phyloP scores from a whole-genome alignment of 2,329 filamentous ascomycete species.

The Phoma sp. region DNA sequence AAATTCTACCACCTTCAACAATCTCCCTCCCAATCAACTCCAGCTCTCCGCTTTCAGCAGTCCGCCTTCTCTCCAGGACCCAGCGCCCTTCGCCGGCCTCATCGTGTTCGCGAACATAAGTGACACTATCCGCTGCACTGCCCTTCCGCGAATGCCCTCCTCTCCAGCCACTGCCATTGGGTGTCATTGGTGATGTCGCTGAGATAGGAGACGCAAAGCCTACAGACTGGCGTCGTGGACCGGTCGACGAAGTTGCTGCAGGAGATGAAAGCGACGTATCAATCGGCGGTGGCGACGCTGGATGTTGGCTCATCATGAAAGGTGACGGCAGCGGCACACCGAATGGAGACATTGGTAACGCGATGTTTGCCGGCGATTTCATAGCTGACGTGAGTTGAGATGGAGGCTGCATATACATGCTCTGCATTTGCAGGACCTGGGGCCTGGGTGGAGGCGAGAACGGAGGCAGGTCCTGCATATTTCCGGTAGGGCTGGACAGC shows the following conservation, averaged over 20 bases:
- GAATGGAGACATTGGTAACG: conserved; percentile 34
- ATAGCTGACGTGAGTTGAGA: conserved; percentile 12
- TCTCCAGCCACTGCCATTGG: conserved; percentile 39
- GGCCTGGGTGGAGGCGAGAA: conserved; percentile 23
- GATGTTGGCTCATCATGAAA: conserved; percentile 29
- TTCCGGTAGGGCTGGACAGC: conserved; percentile 32
- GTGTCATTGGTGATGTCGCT: conserved; percentile 43
- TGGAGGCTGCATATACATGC: conserved; percentile 23
- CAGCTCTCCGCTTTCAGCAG: conserved; percentile 69
- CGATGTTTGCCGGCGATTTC: conserved; percentile 30
- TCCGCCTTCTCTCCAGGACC: conserved; percentile 73
- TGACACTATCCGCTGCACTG: conserved; percentile 70
- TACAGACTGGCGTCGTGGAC: conserved; percentile 37
- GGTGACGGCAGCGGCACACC: conserved; percentile 36
- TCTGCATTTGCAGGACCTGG: conserved; percentile 31
- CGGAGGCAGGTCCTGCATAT: conserved; percentile 15
- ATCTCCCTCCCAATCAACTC: conserved; percentile 72
- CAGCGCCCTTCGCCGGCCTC: conserved; percentile 66
- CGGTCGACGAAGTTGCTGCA: conserved; percentile 27
- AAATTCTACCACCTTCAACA: conserved; percentile 61
- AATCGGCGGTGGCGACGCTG: conserved; percentile 30
- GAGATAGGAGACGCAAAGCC: conserved; percentile 45
- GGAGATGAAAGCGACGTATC: conserved; percentile 38
- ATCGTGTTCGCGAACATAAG: conserved; percentile 69
- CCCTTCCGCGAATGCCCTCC: conserved; percentile 48